A percentile compares a stretch with the other conserved stretches of the same genome.
Evolutionary conservation across 73 alveolate species (phyloP).

Genomic region (Paramecium sexaurelia): DNA sequence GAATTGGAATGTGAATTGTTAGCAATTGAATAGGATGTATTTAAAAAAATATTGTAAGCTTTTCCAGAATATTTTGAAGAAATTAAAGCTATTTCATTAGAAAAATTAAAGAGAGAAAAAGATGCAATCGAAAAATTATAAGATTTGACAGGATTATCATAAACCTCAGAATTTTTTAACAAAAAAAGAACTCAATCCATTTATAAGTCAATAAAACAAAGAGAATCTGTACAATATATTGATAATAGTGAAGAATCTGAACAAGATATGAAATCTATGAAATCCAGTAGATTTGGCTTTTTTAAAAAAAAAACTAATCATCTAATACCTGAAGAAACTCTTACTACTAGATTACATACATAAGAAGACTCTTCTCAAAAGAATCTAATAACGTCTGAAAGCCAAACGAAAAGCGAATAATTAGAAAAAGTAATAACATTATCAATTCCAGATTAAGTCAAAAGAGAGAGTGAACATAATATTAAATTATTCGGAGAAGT

Average conservation of each 20-base stretch:
- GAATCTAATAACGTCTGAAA: background rate
- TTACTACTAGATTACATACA: slow-evolving; percentile 16
- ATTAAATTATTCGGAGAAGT: background rate
- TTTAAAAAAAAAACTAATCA: background rate
- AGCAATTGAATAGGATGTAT: slow-evolving; percentile 58
- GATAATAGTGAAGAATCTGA: slow-evolving; percentile 22
- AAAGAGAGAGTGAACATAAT: background rate
- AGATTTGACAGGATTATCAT: slow-evolving; percentile 36
- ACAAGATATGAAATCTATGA: background rate
- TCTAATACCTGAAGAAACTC: background rate
- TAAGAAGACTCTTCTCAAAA: background rate
- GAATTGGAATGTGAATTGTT: slow-evolving; percentile 64
- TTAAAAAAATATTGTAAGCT: slow-evolving; percentile 54
- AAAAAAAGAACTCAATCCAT: slow-evolving; percentile 39
- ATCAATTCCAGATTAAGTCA: background rate
- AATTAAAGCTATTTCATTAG: slow-evolving; percentile 35
- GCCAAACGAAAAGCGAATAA: background rate
- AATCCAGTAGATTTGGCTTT: background rate
- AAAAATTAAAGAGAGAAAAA: slow-evolving; percentile 15
- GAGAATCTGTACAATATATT: background rate
- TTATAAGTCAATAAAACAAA: slow-evolving; percentile 22
- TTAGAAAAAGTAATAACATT: background rate
- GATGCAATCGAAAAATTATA: slow-evolving; percentile 45
- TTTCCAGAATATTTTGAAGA: slow-evolving; percentile 62
- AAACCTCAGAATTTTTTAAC: slow-evolving; percentile 8